Evolutionary conservation across 139 green algal species (phyloP), one percentile per base, ranked within the genome.

Genomic region (Diplosphaera chodatii): DNA sequence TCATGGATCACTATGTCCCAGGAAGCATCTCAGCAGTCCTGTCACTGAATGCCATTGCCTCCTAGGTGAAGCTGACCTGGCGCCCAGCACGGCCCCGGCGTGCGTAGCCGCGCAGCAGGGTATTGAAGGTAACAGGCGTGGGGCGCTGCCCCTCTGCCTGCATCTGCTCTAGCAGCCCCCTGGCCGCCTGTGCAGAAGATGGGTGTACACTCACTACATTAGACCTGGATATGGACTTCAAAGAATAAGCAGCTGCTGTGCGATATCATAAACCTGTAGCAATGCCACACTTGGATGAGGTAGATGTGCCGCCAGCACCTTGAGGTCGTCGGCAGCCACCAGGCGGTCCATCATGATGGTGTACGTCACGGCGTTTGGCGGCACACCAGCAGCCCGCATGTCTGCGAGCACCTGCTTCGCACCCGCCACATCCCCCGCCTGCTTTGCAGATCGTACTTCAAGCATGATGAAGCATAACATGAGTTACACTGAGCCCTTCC

Each of bases 101-200:
- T 30, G 56, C 62, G 59, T 73, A 74, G 63, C 71, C 74, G 4
- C 72, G 34, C 27, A 81, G n/a, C 65, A 84, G 30, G 22, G 70
- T 79, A 71, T 81, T 86, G 73, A 70, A 81, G 15, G 64, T 78
- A 18, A 74, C 34, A 3, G 55, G 41, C 20, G 68, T 74, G 68
- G 71, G 69, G 28, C 13, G n/a, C n/a, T 82, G 1, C 1, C 82
- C 82, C 1, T 31, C 41, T 0, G 32, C 70, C 10, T 21, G 22
- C 82, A 87, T 85, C 63, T 81, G 74, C n/a, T 23, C 33, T 41
- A 81, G 65, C 63, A 87, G 28, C 27, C 25, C 67, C 40, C 67
- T 41, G 31, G 70, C 77, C 62, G 32, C 33, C 5, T 34, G 30
- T 10, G 72, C 48, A n/a, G n/a, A n/a, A n/a, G n/a, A n/a, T n/a